Evolutionary conservation across 2,329 filamentous ascomycete species (phyloP).

Genomic region (Diplodia corticola): DNA sequence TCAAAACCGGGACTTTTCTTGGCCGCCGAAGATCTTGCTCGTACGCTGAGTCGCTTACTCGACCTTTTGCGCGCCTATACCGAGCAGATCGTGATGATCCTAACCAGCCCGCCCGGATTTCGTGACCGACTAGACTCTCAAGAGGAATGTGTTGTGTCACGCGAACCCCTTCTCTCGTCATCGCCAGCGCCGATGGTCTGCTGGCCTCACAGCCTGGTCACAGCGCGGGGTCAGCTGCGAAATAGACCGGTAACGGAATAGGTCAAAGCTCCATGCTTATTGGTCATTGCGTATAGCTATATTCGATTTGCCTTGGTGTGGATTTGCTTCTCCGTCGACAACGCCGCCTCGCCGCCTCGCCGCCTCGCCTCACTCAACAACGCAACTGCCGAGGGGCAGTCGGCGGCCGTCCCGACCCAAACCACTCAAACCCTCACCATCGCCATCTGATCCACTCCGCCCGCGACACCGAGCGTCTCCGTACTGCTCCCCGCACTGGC

Average conservation of each 20-base stretch:
- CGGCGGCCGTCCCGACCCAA: background rate
- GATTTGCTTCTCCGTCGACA: background rate
- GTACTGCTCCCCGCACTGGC: background rate
- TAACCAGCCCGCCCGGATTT: background rate
- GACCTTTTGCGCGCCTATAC: background rate
- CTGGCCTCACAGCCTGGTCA: background rate
- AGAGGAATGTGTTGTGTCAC: background rate
- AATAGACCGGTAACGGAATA: background rate
- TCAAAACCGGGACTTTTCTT: constrained; percentile 12
- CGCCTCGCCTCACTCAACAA: no score
- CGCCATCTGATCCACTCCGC: background rate
- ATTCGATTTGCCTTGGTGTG: background rate
- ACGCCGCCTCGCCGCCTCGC: background rate
- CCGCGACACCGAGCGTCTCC: background rate
- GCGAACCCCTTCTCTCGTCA: background rate
- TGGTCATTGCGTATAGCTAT: background rate
- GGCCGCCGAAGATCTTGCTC: constrained; percentile 1
- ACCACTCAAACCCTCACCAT: background rate
- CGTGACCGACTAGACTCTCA: background rate
- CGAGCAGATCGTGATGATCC: constrained; percentile 4
- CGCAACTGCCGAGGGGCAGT: no score
- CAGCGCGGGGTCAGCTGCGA: background rate
- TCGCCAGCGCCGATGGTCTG: background rate
- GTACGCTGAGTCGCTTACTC: constrained; percentile 9
- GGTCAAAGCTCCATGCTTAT: background rate